A percentile compares a stretch with the other conserved stretches of the same genome.
These are phyloP conservation scores for Podospora appendiculata DNA, from an alignment of 495 filamentous ascomycete species.

Conservation along the genomic window DNA sequence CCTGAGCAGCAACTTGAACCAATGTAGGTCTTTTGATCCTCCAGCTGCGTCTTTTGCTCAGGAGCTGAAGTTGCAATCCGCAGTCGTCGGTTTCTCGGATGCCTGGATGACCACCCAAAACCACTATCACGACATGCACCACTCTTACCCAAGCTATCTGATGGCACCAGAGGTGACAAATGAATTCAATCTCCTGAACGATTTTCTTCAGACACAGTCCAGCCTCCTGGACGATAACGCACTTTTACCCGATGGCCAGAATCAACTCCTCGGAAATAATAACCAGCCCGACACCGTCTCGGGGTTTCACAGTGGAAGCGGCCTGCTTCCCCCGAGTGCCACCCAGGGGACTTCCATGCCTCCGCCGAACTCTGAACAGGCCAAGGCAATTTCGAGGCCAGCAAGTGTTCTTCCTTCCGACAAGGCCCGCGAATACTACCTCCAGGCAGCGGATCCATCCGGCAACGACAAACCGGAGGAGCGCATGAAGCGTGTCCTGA, in stretches of 20 bases:
- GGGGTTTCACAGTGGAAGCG: conserved; percentile 25
- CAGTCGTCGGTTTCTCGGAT: conserved; percentile 45
- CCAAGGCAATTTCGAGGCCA: conserved; percentile 52
- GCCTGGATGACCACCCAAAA: conserved; percentile 56
- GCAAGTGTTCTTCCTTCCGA: conserved; percentile 57
- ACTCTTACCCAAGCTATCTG: conserved; percentile 89
- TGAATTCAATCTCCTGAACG: conserved; percentile 92
- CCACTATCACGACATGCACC: conserved; percentile 90
- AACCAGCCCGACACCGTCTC: conserved; percentile 22
- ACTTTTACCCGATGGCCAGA: conserved; percentile 53
- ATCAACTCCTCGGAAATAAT: conserved; percentile 26
- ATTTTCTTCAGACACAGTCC: conserved; percentile 85
- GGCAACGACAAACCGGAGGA: conserved; percentile 89
- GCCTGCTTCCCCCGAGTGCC: conserved; percentile 32
- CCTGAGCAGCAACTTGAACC: conserved; percentile 53
- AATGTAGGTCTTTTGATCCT: conserved; percentile 57
- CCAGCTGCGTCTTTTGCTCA: conserved; percentile 16
- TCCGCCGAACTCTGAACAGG: conserved; percentile 42
- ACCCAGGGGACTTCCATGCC: conserved; percentile 32
- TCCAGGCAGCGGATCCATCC: conserved; percentile 90
- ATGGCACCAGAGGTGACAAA: conserved; percentile 90
- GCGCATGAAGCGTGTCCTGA: conserved; percentile 88
- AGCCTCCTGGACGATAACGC: conserved; percentile 75
- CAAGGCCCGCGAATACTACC: conserved; percentile 89
- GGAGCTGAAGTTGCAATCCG: conserved; percentile 29